phyloP scores from a whole-genome alignment of 805 yeast genomes.

The Ogataea philodendri region DNA sequence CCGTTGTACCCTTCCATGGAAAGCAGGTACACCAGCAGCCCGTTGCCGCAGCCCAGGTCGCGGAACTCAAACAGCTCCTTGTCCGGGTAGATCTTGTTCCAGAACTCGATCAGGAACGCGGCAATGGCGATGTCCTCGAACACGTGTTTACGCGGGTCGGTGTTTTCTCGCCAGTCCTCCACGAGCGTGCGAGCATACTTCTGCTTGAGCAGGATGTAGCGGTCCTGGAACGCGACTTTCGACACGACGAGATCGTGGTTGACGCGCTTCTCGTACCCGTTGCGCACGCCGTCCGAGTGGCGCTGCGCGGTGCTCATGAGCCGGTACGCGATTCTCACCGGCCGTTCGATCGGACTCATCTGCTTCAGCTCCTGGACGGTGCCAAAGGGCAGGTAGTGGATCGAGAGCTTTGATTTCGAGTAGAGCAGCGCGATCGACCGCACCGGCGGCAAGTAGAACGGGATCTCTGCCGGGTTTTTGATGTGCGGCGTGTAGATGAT shows the following conservation, averaged over 20 bases:
- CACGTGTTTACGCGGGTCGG: conserved; percentile 94
- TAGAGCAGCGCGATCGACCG: conserved; percentile 71
- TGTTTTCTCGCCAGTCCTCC: conserved; percentile 85
- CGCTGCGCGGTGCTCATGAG: conserved; percentile 75
- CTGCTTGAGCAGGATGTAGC: conserved; percentile 76
- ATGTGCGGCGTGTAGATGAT: conserved; percentile 82
- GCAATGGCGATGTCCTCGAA: conserved; percentile 96
- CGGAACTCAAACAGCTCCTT: conserved; percentile 61
- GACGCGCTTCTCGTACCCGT: conserved; percentile 85
- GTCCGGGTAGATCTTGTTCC: conserved; percentile 52
- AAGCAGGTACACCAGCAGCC: conserved; percentile 73
- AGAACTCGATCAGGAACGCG: conserved; percentile 84
- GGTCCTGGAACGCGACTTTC: conserved; percentile 76
- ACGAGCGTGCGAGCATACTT: conserved; percentile 75
- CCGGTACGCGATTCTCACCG: conserved; percentile 78
- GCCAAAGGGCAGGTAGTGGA: conserved; percentile 71
- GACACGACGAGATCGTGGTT: conserved; percentile 84
- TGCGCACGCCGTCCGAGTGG: conserved; percentile 79
- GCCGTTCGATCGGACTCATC: conserved; percentile 52
- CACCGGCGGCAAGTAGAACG: conserved; percentile 88
- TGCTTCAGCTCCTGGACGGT: conserved; percentile 28
- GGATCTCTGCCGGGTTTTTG: conserved; percentile 54
- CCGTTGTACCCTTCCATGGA: conserved; percentile 79
- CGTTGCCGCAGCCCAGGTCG: conserved; percentile 96
- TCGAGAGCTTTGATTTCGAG: conserved; percentile 49